Conservation (phyloP, 1,284 basidiomycete genomes). For the Mycena sp. region DNA sequence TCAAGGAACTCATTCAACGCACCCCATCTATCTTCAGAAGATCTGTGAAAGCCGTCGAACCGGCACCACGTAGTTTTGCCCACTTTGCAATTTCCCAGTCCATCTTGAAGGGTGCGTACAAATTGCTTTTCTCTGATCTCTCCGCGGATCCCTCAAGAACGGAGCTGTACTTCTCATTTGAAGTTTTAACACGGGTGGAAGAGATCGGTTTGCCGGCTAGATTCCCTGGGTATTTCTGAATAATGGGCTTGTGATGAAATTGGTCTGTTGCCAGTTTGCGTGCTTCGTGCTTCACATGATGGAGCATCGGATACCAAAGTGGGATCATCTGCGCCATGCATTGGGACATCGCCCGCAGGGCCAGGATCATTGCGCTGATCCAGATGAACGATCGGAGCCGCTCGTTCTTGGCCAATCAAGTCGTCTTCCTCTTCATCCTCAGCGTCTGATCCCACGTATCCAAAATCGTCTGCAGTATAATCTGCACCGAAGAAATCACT, state of each 20-base stretch:
- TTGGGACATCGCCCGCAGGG: background rate
- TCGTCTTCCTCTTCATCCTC: background rate
- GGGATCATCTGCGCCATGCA: too few relatives aligned
- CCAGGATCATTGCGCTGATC: background rate
- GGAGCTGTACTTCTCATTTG: background rate
- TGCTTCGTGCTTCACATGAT: background rate
- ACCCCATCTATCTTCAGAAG: constrained; percentile 21
- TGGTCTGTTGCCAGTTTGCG: constrained; percentile 5
- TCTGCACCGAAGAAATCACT: constrained; percentile 23
- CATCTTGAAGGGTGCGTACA: constrained; percentile 20
- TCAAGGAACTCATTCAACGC: background rate
- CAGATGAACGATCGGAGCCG: background rate
- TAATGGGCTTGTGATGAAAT: constrained; percentile 9
- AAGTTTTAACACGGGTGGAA: background rate
- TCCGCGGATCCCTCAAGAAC: background rate
- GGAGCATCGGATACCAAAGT: too few relatives aligned
- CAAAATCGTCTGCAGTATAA: background rate
- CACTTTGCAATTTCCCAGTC: constrained; percentile 23
- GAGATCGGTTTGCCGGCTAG: constrained; percentile 2
- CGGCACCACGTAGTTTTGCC: constrained; percentile 18
- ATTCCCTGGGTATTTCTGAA: constrained; percentile 1
- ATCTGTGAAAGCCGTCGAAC: constrained; percentile 26
- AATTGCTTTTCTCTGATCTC: too few relatives aligned
- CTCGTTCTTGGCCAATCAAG: background rate
- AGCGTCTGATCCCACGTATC: background rate